Evolutionary conservation across 1,284 basidiomycete genomes (phyloP), one percentile per base, ranked within the genome.

Genomic region (Trichosporon asahii): DNA sequence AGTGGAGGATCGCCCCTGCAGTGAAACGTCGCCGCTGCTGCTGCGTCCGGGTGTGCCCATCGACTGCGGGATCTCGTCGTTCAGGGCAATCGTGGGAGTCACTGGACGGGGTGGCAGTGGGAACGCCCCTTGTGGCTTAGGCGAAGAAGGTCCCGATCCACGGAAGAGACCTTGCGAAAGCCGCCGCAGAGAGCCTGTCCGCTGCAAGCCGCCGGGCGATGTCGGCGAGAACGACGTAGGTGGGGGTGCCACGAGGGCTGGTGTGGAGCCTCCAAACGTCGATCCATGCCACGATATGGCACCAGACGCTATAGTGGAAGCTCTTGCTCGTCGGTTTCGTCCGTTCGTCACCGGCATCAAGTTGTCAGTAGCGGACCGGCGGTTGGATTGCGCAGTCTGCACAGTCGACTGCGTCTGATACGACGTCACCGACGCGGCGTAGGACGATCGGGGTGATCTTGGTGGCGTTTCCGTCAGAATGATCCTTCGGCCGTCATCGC

Each of bases 101-200:
- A 61, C 57, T 4, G 57, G 57, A 2, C 57, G 57, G 11, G 57
- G 57, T 11, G 57, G 57, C 57, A 61, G 57, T 2, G 57, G 57
- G 57, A 61, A 61, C 5, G 27, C 27, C 27, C 57, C 57, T n/a
- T 61, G 63, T 3, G 72, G 72, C 63, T 75, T 72, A 3, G 81
- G 78, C 5, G 79, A 79, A 7, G 75, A 74, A 3, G 77, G 71
- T 6, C 71, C 70, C 1, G 76, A 11, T 2, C 53, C 67, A 0
- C 76, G 73, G 35, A 82, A 75, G 4, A 81, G 70, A 9, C 78
- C 78, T 29, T 74, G 79, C 0, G 80, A 80, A 2, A 82, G 46
- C 6, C 78, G 75, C 18, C 76, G 72, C 3, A 82, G 76, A 0
- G 78, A 80, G 2, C 76, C 75, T 1, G 79, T 73, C 33, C 79